Evolutionary conservation across 495 filamentous ascomycete genomes (phyloP), one percentile per base, ranked within the genome.

Genomic region (Hypoxylon subgilvum): DNA sequence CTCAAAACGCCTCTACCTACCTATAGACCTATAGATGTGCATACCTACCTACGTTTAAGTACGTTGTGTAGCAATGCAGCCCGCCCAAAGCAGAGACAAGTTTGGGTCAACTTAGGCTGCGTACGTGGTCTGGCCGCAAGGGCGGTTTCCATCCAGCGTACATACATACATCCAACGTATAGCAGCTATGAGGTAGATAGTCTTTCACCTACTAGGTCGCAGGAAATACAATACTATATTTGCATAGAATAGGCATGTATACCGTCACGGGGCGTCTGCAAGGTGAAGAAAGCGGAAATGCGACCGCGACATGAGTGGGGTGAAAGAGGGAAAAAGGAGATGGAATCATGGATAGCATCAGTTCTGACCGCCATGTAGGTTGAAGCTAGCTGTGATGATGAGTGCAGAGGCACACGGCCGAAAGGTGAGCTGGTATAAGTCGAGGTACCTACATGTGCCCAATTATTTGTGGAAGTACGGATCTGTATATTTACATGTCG

Each of bases 281-380:
- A 64, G 61, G 54, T 64, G 61, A 64, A 64, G 61, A 59, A 64
- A 64, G 43, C 25, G 54, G 61, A 64, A 64, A 44, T 58, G 44
- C 39, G 44, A 38, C 50, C 44, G 50, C n/a, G 49, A 53, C 45
- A 51, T 50, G 38, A 39, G 54, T 59, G 61, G 54, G 42, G 54
- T 64, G 40, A n/a, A 50, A 23, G 23, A 25, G 32, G 32, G 21
- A 16, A 17, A 50, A 40, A 35, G 18, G 22, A 52, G 27, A 38
- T 10, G 18, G 36, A 34, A 22, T 16, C 52, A 61, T 39, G 50
- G 34, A 52, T 63, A 53, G 38, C 38, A 21, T 57, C 43, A 45
- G 52, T 50, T 63, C 44, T 27, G 47, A 52, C 42, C 57, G 52
- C 43, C 28, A 52, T 57, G 59, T 47, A n/a, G n/a, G n/a, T n/a